These are phyloP conservation scores for Trametes maxima DNA, from an alignment of 768 basidiomycete genomes.

Conservation along the genomic window DNA sequence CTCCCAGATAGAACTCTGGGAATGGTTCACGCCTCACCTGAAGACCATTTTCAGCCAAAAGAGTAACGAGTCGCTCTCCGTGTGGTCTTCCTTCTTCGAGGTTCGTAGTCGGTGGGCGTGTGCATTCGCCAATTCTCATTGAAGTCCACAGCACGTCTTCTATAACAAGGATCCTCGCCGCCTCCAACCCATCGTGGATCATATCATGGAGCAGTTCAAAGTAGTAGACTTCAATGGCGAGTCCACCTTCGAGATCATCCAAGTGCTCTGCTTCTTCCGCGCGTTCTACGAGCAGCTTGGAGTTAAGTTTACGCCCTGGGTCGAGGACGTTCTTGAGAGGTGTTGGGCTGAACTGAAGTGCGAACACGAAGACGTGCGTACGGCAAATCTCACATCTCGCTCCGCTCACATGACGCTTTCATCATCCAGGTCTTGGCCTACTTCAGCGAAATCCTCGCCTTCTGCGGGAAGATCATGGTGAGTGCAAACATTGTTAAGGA, in stretches of 20 bases:
- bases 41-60: constrained; percentile 65
- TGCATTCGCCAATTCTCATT: not conserved
- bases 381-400: not conserved
- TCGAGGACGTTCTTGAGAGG: constrained; percentile 61
- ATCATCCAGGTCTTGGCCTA: constrained; percentile 63
- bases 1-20: constrained; percentile 73
- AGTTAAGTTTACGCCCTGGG: constrained; percentile 83
- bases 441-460: constrained; percentile 74
- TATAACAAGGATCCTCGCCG: constrained; percentile 82
- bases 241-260: constrained; percentile 79
- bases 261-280: constrained; percentile 66
- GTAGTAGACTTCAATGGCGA: constrained; percentile 78
- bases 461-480: constrained; percentile 74
- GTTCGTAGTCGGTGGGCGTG: constrained; percentile 37
- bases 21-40: constrained; percentile 76
- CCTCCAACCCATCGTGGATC: constrained; percentile 77
- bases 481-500: not conserved
- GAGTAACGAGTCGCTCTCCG: constrained; percentile 77
- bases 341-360: constrained; percentile 71
- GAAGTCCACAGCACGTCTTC: constrained; percentile 65
- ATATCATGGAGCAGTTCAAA: constrained; percentile 63
- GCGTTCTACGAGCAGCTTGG: constrained; percentile 74
- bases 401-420: not conserved
- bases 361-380: constrained; percentile 76
- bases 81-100: constrained; percentile 82